A percentile compares a stretch with the other conserved stretches of the same genome.
Conservation (phyloP, 1,284 basidiomycete genomes). For the Pyrrhoderma lamaoense region DNA sequence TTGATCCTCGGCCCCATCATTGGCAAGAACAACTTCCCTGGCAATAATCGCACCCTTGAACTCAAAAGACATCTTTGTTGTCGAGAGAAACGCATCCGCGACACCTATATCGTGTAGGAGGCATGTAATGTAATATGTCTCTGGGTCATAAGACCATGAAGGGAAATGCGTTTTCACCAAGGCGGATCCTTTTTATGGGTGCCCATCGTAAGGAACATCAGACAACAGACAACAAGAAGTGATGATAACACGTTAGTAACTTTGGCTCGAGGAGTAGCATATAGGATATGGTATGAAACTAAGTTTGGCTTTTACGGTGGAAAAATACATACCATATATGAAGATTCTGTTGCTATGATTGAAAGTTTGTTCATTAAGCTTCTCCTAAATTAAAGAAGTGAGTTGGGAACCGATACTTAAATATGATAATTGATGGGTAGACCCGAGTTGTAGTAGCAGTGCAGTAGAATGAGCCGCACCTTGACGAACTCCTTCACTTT, state of each 20-base stretch:
- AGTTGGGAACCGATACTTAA: no score
- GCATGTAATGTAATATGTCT: conserved; percentile 48
- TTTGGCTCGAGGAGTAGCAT: no score
- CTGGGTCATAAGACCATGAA: conserved; percentile 37
- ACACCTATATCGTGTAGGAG: conserved; percentile 53
- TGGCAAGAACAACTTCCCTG: conserved; percentile 39
- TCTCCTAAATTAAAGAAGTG: conserved; percentile 28
- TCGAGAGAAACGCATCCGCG: conserved; percentile 40
- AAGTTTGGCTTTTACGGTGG: no score
- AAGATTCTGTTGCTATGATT: conserved; percentile 48
- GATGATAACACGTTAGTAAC: no score
- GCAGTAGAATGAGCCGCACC: no score
- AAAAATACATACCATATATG: conserved; percentile 37
- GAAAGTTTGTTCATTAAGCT: conserved; percentile 42
- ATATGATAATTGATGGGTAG: no score
- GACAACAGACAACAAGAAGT: neutral
- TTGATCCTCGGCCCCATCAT: conserved; percentile 42
- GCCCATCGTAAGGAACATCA: neutral
- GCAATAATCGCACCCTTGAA: conserved; percentile 53
- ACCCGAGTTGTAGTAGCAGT: no score
- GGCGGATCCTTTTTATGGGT: conserved; percentile 36
- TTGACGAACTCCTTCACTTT: conserved; percentile 38
- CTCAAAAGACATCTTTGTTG: conserved; percentile 52
- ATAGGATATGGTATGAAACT: no score
- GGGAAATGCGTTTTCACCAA: conserved; percentile 44